Evolutionary conservation across 2,329 filamentous ascomycete species (phyloP).

Genomic region (Coniosporium tulheliwenetii): DNA sequence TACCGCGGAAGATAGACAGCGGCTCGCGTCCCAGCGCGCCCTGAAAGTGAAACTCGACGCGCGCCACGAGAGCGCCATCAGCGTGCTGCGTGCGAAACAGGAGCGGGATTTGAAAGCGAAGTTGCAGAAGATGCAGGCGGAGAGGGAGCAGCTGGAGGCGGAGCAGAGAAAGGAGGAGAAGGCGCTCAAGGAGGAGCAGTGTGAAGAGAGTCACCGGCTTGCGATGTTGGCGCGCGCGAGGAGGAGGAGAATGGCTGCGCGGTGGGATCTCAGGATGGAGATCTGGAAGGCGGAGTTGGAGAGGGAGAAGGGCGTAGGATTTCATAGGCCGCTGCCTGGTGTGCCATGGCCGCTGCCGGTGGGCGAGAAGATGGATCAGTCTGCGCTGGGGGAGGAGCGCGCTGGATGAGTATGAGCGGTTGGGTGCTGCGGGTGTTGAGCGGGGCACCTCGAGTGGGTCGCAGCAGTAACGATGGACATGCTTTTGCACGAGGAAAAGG

Average conservation of each 20-base stretch:
- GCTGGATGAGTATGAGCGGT: neutral
- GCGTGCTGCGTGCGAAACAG: constrained; percentile 29
- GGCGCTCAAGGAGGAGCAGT: constrained; percentile 8
- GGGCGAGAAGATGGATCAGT: constrained; percentile 1
- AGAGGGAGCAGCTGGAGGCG: constrained; percentile 18
- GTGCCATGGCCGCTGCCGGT: constrained; percentile 14
- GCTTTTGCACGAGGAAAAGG: too few species aligned
- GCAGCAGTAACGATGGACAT: neutral
- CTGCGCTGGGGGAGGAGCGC: neutral
- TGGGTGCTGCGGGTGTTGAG: neutral
- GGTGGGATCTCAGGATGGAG: constrained; percentile 24
- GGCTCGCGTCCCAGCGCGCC: constrained; percentile 24
- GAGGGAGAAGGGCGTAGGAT: constrained; percentile 9
- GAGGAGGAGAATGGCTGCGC: constrained; percentile 13
- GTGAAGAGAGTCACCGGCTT: constrained; percentile 1
- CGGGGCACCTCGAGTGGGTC: neutral
- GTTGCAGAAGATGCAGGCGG: constrained; percentile 21
- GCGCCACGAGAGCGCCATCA: constrained; percentile 29
- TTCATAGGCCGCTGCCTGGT: constrained; percentile 11
- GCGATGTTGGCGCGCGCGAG: constrained; percentile 15
- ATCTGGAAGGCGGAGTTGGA: constrained; percentile 22
- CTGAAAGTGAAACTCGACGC: constrained; percentile 21
- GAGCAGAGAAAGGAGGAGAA: constrained; percentile 19
- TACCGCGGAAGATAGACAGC: constrained; percentile 27
- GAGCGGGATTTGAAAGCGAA: constrained; percentile 20